A percentile compares a stretch with the other conserved stretches of the same genome.
These are phyloP conservation scores for Apiospora malaysiana DNA, from an alignment of 2,329 filamentous ascomycete genomes.

Conservation along the genomic window DNA sequence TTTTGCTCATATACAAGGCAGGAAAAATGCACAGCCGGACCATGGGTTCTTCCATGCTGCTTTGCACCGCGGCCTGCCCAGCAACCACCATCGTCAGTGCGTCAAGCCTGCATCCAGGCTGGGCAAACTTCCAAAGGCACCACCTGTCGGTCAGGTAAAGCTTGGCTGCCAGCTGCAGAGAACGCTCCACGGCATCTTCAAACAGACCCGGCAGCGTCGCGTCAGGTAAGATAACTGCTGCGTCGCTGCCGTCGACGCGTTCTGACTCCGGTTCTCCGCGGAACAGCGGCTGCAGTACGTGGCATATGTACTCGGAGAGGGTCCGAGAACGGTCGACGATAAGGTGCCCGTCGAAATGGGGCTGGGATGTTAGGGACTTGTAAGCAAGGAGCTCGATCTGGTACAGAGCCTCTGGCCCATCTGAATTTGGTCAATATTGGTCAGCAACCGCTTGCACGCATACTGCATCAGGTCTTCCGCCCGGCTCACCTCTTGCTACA, in stretches of 20 bases:
- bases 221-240: not conserved
- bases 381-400: constrained; percentile 2
- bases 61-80: not conserved
- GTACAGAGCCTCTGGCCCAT: not conserved
- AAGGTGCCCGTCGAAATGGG: not conserved
- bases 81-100: not conserved
- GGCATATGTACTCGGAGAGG: not conserved
- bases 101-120: not conserved
- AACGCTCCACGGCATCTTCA: not conserved
- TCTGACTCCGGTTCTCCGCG: not conserved
- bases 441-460: not conserved
- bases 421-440: not conserved
- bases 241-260: not conserved
- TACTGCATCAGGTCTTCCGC: no score
- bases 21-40: not conserved
- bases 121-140: not conserved
- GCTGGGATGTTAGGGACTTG: not conserved
- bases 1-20: not conserved
- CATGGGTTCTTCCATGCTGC: not conserved
- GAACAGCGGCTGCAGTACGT: not conserved
- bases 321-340: not conserved
- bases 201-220: not conserved
- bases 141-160: not conserved
- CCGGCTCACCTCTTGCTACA: no score
- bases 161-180: not conserved